These are phyloP conservation scores for Epichloe uncinata DNA, from an alignment of 2,329 filamentous ascomycete species.

Conservation along the genomic window DNA sequence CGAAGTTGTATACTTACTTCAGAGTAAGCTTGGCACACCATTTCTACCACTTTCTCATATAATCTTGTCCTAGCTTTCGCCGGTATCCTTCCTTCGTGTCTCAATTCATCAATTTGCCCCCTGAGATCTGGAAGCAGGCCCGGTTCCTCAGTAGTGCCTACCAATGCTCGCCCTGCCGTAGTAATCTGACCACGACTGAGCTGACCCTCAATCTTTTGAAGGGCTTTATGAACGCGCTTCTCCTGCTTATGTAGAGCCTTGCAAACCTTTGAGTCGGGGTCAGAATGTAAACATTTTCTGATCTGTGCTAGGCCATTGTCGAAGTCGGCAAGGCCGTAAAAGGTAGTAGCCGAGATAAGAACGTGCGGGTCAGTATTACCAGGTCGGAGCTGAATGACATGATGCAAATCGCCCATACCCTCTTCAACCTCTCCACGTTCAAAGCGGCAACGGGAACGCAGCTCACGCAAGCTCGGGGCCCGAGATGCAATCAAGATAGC, in stretches of 20 bases:
- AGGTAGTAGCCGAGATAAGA: slow-evolving; percentile 79
- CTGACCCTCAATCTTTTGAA: slow-evolving; percentile 55
- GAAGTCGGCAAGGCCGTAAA: slow-evolving; percentile 72
- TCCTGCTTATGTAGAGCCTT: slow-evolving; percentile 70
- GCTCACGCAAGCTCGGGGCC: slow-evolving; percentile 60
- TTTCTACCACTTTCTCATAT: slow-evolving; percentile 56
- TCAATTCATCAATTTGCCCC: slow-evolving; percentile 55
- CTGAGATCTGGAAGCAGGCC: slow-evolving; percentile 72
- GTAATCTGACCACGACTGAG: slow-evolving; percentile 68
- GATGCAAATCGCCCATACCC: slow-evolving; percentile 73
- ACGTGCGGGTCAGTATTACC: slow-evolving; percentile 69
- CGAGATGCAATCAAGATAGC: slow-evolving; percentile 73
- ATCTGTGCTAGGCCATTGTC: slow-evolving; percentile 72
- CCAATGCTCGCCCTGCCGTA: slow-evolving; percentile 64
- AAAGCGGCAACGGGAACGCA: slow-evolving; percentile 72
- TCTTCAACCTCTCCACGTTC: slow-evolving; percentile 80
- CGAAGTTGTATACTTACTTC: slow-evolving; percentile 38
- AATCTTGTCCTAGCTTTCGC: slow-evolving; percentile 53
- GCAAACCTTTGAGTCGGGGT: slow-evolving; percentile 91
- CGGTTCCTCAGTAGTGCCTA: slow-evolving; percentile 54
- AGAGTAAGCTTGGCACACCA: slow-evolving; percentile 71
- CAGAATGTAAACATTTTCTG: slow-evolving; percentile 83
- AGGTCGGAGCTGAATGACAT: slow-evolving; percentile 73
- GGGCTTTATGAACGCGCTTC: slow-evolving; percentile 64
- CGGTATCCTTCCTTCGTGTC: slow-evolving; percentile 59